Percentiles rank a stretch among this genome's conserved stretches.
phyloP scores from a whole-genome alignment of 1,284 basidiomycete species.

The Apiotrichum porosum region DNA sequence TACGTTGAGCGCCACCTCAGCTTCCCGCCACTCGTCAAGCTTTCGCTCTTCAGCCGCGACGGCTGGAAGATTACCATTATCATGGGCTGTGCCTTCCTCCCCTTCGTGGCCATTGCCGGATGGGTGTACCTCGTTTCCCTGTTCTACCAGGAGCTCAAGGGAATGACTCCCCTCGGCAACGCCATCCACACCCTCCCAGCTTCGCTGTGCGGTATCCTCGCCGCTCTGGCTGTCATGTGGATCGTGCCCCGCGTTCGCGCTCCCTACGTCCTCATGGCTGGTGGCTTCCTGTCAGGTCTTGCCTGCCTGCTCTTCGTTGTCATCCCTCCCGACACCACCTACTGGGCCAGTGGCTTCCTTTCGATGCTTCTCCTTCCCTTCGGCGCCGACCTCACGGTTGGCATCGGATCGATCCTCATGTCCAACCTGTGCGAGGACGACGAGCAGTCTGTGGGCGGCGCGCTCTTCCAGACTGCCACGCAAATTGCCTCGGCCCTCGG shows the following conservation, averaged over 20 bases:
- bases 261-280: slow-evolving; percentile 24
- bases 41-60: slow-evolving; percentile 24
- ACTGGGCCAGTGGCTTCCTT: slow-evolving; percentile 37
- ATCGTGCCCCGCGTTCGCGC: slow-evolving; percentile 29
- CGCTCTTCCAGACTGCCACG: slow-evolving; percentile 30
- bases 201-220: slow-evolving; percentile 28
- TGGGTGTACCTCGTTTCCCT: slow-evolving; percentile 27
- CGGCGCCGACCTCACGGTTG: slow-evolving; percentile 33
- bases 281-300: slow-evolving; percentile 20
- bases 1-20: slow-evolving; percentile 22
- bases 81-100: slow-evolving; percentile 24
- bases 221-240: slow-evolving; percentile 22
- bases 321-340: slow-evolving; percentile 19
- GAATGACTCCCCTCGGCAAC: slow-evolving; percentile 17
- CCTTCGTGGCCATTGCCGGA: slow-evolving; percentile 23
- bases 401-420: slow-evolving; percentile 33
- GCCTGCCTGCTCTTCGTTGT: slow-evolving; percentile 33
- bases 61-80: slow-evolving; percentile 23
- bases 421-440: slow-evolving; percentile 32
- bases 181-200: slow-evolving; percentile 23
- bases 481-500: slow-evolving; percentile 30
- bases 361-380: slow-evolving; percentile 29
- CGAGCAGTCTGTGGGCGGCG: slow-evolving; percentile 34
- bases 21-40: slow-evolving; percentile 28
- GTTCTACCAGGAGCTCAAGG: slow-evolving; percentile 26